A percentile compares a stretch with the other conserved stretches of the same genome.
Evolutionary conservation across 768 basidiomycete genomes (phyloP).

Genomic region (Hygrophorus russula): DNA sequence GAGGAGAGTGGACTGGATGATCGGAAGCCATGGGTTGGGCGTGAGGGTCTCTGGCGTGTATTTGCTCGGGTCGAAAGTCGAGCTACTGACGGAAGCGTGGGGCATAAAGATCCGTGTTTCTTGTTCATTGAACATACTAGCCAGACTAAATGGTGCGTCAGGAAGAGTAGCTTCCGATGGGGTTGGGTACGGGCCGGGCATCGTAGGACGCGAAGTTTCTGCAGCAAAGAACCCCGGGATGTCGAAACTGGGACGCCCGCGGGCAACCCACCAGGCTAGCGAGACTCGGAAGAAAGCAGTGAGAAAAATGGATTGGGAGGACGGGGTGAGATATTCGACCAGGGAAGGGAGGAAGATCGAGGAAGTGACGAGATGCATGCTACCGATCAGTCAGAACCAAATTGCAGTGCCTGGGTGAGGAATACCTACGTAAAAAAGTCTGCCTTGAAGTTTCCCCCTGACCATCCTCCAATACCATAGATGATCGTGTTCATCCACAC

Average conservation of each 20-base stretch:
- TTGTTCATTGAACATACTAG: too few species aligned
- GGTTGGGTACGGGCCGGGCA: slow-evolving; percentile 19
- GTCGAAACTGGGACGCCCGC: slow-evolving; percentile 40
- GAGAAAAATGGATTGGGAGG: slow-evolving; percentile 42
- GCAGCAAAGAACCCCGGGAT: slow-evolving; percentile 35
- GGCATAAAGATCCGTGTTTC: too few species aligned
- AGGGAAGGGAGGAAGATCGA: slow-evolving; percentile 48
- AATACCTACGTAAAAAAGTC: slow-evolving; percentile 51
- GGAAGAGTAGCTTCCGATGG: slow-evolving; percentile 6
- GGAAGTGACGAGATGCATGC: slow-evolving; percentile 60
- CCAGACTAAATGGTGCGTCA: too few species aligned
- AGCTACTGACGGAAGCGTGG: too few species aligned
- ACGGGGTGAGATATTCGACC: slow-evolving; percentile 24
- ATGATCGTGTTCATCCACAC: slow-evolving; percentile 42
- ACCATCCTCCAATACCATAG: slow-evolving; percentile 46
- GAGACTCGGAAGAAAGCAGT: slow-evolving; percentile 42
- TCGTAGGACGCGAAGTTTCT: slow-evolving; percentile 12
- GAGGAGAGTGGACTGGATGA: too few species aligned
- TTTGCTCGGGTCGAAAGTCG: too few species aligned
- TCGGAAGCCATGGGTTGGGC: too few species aligned
- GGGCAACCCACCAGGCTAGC: slow-evolving; percentile 39
- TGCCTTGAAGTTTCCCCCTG: slow-evolving; percentile 31
- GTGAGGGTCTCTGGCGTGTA: too few species aligned
- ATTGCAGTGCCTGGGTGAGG: not conserved
- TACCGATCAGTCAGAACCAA: slow-evolving; percentile 13